A percentile compares a stretch with the other conserved stretches of the same genome.
Conservation (phyloP, 192 early-diverging fungal genomes). For the Pilaira anomala region DNA sequence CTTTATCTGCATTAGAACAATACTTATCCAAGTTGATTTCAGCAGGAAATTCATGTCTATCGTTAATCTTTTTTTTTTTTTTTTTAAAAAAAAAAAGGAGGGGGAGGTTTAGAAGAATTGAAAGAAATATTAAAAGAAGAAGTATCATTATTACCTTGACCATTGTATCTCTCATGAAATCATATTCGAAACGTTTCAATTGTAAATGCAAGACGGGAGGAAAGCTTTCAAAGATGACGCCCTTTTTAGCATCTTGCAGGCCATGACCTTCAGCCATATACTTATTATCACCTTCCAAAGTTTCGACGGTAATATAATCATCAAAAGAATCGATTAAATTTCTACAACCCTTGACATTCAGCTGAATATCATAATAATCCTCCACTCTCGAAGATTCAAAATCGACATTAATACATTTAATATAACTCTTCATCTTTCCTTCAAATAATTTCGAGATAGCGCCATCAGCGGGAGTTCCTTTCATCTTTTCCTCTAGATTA, state of each 20-base stretch:
- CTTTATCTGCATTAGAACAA: conserved; percentile 58
- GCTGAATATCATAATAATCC: conserved; percentile 95
- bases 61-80: too few species aligned
- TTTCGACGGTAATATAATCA: conserved; percentile 89
- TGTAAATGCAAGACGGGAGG: conserved; percentile 96
- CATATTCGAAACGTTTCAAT: conserved; percentile 97
- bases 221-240: conserved; percentile 89
- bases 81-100: too few species aligned
- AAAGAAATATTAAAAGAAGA: too few species aligned
- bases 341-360: conserved; percentile 94
- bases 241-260: conserved; percentile 93
- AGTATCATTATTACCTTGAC: conserved; percentile 63
- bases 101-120: neutral
- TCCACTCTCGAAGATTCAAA: conserved; percentile 94
- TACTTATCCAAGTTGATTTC: conserved; percentile 85
- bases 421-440: conserved; percentile 97
- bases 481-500: conserved; percentile 97
- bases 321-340: conserved; percentile 85
- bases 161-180: conserved; percentile 84
- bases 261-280: conserved; percentile 92
- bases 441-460: conserved; percentile 88
- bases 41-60: conserved; percentile 89
- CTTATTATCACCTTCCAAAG: conserved; percentile 94
- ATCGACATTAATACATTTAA: conserved; percentile 91
- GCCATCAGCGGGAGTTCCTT: conserved; percentile 89